Evolutionary conservation across 2,329 filamentous ascomycete species (phyloP), one percentile per base, ranked within the genome.

Genomic region (Trichoderma sp.): DNA sequence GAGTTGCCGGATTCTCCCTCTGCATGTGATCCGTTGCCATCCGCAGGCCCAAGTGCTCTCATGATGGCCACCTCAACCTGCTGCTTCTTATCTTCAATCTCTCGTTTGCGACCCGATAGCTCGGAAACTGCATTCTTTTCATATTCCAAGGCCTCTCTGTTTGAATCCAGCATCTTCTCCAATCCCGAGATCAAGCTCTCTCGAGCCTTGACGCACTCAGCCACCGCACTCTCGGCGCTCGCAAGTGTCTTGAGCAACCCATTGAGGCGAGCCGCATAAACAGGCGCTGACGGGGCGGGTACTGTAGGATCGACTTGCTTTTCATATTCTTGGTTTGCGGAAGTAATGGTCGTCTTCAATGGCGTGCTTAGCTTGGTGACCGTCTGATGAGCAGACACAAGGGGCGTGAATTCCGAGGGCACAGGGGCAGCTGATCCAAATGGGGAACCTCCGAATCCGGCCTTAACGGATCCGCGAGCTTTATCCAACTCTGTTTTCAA

Each of bases 11-110:
- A 79, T 39, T 83, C 75, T 58, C 82, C 78, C 9, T 82, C 81
- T 3, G 83, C 81, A 4, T 83, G 80, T 10, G 87, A 82, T 9
- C 79, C 78, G 56, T 82, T 80, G 22, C 82, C 80, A 67, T 86
- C 84, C 9, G 89, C 85, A 1, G 87, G 86, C 15, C 89, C 88
- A 25, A 97, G 85, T 9, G 92, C 92, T 61, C 91, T 88, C 86
- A 99, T 93, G 72, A 99, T 98, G 58, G 88, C 90, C 71, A 94
- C 88, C 78, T 99, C 95, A 8, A 99, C 93, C 57, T 95, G 91
- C 63, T 90, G 89, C 78, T 96, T 97, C 80, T 92, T 94, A 19
- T 84, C 82, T 73, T 97, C 94, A 17, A 93, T 92, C 67, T 89
- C 88, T 2, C 82, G 79, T 72, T 91, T 92, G 67, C 90, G 89